These are phyloP conservation scores for Saccharomycopsis sp. DNA, from an alignment of 805 yeast species.

Conservation along the genomic window DNA sequence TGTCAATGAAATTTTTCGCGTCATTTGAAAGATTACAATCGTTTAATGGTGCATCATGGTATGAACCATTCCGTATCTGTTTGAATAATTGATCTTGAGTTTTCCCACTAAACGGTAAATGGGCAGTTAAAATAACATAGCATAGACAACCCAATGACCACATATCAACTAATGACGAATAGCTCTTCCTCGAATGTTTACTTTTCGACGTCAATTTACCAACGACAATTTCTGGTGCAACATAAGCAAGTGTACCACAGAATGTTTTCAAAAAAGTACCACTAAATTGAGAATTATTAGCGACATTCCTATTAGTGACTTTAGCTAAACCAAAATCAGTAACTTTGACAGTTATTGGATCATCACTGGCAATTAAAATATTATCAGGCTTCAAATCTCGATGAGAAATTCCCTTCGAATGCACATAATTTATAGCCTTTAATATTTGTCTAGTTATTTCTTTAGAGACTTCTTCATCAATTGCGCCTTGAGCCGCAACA, in stretches of 20 bases:
- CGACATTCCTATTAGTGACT: constrained; percentile 29
- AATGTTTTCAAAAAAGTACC: constrained; percentile 89
- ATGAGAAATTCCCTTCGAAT: constrained; percentile 86
- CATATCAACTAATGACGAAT: constrained; percentile 88
- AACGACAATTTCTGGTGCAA: constrained; percentile 85
- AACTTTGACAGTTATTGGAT: constrained; percentile 81
- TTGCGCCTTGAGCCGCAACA: constrained; percentile 85
- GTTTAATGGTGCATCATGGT: constrained; percentile 67
- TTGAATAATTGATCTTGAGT: constrained; percentile 81
- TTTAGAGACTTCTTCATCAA: constrained; percentile 84
- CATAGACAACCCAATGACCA: constrained; percentile 97
- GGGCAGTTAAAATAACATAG: constrained; percentile 87
- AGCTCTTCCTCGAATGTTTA: constrained; percentile 29
- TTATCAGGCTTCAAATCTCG: constrained; percentile 96
- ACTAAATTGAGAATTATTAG: constrained; percentile 37
- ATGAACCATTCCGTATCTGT: constrained; percentile 70
- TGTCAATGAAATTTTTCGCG: constrained; percentile 66
- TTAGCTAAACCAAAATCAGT: constrained; percentile 97
- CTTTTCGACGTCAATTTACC: constrained; percentile 30
- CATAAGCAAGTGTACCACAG: constrained; percentile 94
- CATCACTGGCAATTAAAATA: constrained; percentile 76
- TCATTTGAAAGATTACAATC: constrained; percentile 57
- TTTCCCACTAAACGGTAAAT: constrained; percentile 88
- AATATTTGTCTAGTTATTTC: constrained; percentile 82
- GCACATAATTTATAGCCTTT: constrained; percentile 81